A percentile compares a stretch with the other conserved stretches of the same genome.
Conservation (phyloP, 169 alveolate species). For the Cytauxzoon felis region DNA sequence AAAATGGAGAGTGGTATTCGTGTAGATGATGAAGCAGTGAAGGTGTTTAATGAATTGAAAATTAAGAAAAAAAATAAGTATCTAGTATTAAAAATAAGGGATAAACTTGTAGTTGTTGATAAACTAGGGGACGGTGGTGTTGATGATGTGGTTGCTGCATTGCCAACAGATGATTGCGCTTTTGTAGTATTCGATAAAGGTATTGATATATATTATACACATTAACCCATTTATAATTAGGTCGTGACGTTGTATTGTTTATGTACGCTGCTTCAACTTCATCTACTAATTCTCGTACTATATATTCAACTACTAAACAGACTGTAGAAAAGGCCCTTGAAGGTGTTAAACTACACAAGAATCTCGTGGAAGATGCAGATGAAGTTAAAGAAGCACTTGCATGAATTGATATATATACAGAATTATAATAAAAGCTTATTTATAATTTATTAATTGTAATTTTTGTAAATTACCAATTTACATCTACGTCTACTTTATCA, state of each 20-base stretch:
- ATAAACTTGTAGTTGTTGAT: slow-evolving; percentile 25
- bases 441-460: background rate
- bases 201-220: background rate
- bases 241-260: slow-evolving; percentile 67
- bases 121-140: slow-evolving; percentile 55
- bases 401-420: background rate
- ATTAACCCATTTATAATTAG: slow-evolving; percentile 34
- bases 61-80: slow-evolving; percentile 66
- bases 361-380: slow-evolving; percentile 70
- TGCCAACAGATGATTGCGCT: slow-evolving; percentile 67
- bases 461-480: background rate
- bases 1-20: slow-evolving; percentile 76
- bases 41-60: slow-evolving; percentile 67
- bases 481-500: background rate
- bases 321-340: slow-evolving; percentile 69
- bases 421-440: background rate
- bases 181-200: slow-evolving; percentile 76
- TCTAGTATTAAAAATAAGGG: slow-evolving; percentile 65
- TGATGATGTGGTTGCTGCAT: slow-evolving; percentile 50
- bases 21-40: slow-evolving; percentile 68
- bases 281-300: slow-evolving; percentile 69
- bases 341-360: slow-evolving; percentile 66
- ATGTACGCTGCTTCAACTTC: slow-evolving; percentile 74
- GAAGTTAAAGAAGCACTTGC: slow-evolving; percentile 49
- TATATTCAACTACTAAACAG: slow-evolving; percentile 75